Percentiles rank a stretch among this genome's conserved stretches.
Conservation (phyloP, 192 early-diverging fungal genomes). For the Pecoramyces ruminantium region DNA sequence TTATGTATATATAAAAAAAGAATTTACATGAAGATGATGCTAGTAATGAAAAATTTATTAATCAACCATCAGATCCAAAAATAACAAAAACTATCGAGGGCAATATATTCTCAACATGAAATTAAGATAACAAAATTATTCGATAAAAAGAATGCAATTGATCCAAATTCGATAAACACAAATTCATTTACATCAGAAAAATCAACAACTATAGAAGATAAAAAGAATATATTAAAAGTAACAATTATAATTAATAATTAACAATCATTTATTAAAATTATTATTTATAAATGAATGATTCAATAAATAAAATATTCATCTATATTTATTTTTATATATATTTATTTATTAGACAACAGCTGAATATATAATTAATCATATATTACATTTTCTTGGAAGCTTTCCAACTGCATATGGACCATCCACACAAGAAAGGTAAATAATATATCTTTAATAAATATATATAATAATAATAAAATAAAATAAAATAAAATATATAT, state of each 20-base stretch:
- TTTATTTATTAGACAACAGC: background rate
- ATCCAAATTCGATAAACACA: background rate
- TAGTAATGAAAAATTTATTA: background rate
- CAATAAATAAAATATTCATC: no score
- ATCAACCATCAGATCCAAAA: background rate
- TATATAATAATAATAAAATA: constrained; percentile 14
- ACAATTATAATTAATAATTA: no score
- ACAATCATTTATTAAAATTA: no score
- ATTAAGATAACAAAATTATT: background rate
- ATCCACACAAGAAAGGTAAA: constrained; percentile 16
- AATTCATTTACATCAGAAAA: background rate
- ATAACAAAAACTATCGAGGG: background rate
- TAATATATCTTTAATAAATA: constrained; percentile 10
- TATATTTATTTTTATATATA: no score
- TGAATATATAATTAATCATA: background rate
- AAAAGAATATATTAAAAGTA: background rate
- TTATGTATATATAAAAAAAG: no score
- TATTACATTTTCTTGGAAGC: background rate
- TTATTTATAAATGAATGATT: no score
- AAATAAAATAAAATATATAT: constrained; percentile 4
- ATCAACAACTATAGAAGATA: background rate
- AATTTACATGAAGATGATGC: background rate
- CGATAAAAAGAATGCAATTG: background rate
- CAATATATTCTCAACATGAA: background rate
- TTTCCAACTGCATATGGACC: constrained; percentile 4